Percentiles rank a stretch among this genome's conserved stretches.
Conservation (phyloP, 176 grass and related monocot genomes). For the Carex kokanica region DNA sequence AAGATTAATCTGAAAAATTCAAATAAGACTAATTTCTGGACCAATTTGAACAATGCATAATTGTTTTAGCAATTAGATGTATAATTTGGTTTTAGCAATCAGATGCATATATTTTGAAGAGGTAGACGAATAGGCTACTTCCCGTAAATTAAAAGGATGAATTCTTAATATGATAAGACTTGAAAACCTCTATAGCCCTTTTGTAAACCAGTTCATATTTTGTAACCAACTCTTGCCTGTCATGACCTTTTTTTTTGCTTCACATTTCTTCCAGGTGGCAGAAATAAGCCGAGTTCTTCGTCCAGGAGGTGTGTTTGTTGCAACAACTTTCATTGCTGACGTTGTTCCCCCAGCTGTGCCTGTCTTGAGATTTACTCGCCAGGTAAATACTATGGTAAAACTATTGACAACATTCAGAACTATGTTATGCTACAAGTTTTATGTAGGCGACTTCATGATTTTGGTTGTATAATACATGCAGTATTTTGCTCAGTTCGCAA, state of each 20-base stretch:
- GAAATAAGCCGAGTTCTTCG: conserved; percentile 82
- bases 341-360: conserved; percentile 45
- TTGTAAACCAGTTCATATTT: neutral
- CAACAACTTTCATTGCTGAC: conserved; percentile 73
- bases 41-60: neutral
- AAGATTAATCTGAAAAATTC: neutral
- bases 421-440: neutral
- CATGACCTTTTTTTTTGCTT: neutral
- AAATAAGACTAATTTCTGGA: neutral
- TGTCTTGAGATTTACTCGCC: conserved; percentile 46
- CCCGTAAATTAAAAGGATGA: neutral
- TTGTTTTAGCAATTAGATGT: neutral
- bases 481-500: conserved; percentile 49
- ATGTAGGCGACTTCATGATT: conserved; percentile 9
- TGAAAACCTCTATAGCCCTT: neutral
- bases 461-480: conserved; percentile 34
- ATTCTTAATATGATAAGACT: neutral
- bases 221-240: neutral
- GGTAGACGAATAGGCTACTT: too few relatives aligned
- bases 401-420: neutral
- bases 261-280: conserved; percentile 43
- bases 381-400: conserved; percentile 44
- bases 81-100: neutral
- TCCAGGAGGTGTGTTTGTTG: conserved; percentile 80
- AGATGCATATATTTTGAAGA: neutral